These are phyloP conservation scores for Angophora floribunda DNA, from an alignment of 345 rosid genomes.

Conservation along the genomic window DNA sequence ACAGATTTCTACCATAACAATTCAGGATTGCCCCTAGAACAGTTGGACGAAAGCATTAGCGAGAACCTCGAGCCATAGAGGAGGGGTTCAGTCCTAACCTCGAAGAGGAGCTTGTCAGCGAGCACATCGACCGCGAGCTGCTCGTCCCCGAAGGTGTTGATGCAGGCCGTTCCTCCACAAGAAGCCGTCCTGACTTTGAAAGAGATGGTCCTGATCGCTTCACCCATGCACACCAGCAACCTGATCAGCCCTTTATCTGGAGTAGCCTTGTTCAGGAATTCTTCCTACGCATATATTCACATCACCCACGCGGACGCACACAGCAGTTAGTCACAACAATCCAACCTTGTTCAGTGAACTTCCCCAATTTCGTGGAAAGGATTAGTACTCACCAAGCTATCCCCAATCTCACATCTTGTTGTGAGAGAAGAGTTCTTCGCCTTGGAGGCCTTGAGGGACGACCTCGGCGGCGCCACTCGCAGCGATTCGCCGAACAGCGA, in stretches of 20 bases:
- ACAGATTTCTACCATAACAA: background rate
- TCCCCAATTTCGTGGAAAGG: background rate
- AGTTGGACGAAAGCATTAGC: background rate
- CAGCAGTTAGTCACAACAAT: background rate
- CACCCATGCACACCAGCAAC: conserved; percentile 86
- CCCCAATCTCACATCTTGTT: conserved; percentile 88
- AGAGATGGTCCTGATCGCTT: conserved; percentile 84
- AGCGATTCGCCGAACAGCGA: conserved; percentile 73
- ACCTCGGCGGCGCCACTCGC: conserved; percentile 47
- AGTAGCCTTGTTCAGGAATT: conserved; percentile 75
- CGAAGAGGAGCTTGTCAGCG: conserved; percentile 87
- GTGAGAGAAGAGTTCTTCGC: conserved; percentile 30
- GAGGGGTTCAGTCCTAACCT: conserved; percentile 24
- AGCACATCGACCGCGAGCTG: conserved; percentile 98
- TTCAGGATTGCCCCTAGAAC: background rate
- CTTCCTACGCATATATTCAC: conserved; percentile 45
- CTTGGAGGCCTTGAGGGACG: conserved; percentile 40
- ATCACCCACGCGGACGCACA: background rate
- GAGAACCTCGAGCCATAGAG: background rate
- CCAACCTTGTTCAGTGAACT: background rate
- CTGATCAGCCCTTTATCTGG: conserved; percentile 72
- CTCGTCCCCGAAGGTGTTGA: conserved; percentile 91
- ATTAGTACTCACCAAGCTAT: conserved; percentile 60
- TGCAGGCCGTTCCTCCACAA: conserved; percentile 94
- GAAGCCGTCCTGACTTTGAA: conserved; percentile 96